phyloP scores from a whole-genome alignment of 1,139 yeast genomes.

The Ogataea hybrid region DNA sequence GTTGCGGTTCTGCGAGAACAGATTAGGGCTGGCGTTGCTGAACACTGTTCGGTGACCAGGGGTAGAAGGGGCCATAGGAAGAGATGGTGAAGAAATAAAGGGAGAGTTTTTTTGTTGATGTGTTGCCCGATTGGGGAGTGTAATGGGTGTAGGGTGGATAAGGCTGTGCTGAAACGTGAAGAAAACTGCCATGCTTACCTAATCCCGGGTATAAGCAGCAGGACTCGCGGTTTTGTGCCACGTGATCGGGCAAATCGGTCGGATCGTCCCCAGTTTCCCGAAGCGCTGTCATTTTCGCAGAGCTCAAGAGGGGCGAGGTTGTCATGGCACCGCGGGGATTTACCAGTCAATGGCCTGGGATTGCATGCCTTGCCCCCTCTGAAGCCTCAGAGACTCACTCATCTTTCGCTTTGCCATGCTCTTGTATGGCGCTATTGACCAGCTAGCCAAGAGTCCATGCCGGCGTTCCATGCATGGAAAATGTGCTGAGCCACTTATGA shows the following conservation, averaged over 20 bases:
- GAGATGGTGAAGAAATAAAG: conserved; percentile 3
- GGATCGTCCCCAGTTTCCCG: neutral
- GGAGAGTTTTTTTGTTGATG: conserved; percentile 10
- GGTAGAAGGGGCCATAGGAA: conserved; percentile 13
- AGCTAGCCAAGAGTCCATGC: neutral
- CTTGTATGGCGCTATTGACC: too few relatives aligned
- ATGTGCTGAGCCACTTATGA: conserved; percentile 4
- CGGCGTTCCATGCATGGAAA: conserved; percentile 1
- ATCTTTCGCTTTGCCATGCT: too few relatives aligned
- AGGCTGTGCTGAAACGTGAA: neutral
- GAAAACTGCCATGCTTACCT: too few relatives aligned
- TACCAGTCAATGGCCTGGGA: too few relatives aligned
- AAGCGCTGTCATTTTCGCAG: too few relatives aligned
- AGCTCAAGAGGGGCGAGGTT: neutral
- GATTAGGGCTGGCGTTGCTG: conserved; percentile 31
- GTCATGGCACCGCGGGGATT: neutral
- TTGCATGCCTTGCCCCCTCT: too few relatives aligned
- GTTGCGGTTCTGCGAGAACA: conserved; percentile 25
- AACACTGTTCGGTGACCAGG: conserved; percentile 31
- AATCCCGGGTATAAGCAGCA: too few relatives aligned
- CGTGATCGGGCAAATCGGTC: conserved; percentile 1
- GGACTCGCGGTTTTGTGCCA: neutral
- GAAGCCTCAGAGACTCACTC: too few relatives aligned
- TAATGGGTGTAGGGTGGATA: conserved; percentile 3
- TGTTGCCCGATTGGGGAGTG: conserved; percentile 13